A percentile compares a stretch with the other conserved stretches of the same genome.
phyloP scores from a whole-genome alignment of 257 asterid genomes.

The Dorcoceras hygrometricum region DNA sequence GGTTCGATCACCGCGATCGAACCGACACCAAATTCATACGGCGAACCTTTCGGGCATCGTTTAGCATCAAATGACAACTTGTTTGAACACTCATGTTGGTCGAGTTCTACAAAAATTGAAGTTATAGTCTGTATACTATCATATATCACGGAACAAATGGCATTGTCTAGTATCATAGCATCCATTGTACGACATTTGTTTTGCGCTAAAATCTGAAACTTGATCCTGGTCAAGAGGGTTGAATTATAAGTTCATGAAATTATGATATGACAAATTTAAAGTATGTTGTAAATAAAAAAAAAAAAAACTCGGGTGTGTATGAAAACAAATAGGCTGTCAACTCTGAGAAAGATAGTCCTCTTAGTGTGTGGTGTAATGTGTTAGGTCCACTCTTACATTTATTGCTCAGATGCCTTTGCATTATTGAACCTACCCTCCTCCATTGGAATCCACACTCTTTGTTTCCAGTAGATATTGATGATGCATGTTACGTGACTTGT shows the following conservation, averaged over 20 bases:
- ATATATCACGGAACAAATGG: not conserved
- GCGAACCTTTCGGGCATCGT: no score
- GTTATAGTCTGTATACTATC: no score
- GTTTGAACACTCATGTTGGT: no score
- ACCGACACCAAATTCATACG: not conserved
- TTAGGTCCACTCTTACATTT: constrained; percentile 54
- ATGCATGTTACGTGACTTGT: constrained; percentile 8
- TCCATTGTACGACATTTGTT: no score
- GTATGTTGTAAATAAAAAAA: not conserved
- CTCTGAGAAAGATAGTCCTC: constrained; percentile 43
- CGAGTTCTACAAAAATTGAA: no score
- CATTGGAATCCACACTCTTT: constrained; percentile 17
- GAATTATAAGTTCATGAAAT: not conserved
- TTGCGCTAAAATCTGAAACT: not conserved
- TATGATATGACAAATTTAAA: not conserved
- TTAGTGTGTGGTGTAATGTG: constrained; percentile 37
- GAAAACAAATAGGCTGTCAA: constrained; percentile 47
- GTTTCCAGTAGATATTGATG: constrained; percentile 13
- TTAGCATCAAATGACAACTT: no score
- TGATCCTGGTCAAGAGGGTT: not conserved
- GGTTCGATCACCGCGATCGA: constrained; percentile 18
- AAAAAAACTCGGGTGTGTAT: constrained; percentile 16
- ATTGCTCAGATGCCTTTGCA: constrained; percentile 44
- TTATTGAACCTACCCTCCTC: constrained; percentile 30
- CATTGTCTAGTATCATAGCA: no score